A percentile compares a stretch with the other conserved stretches of the same genome.
phyloP scores from a whole-genome alignment of 2,329 filamentous ascomycete species.

The Zopfia rhizophila region DNA sequence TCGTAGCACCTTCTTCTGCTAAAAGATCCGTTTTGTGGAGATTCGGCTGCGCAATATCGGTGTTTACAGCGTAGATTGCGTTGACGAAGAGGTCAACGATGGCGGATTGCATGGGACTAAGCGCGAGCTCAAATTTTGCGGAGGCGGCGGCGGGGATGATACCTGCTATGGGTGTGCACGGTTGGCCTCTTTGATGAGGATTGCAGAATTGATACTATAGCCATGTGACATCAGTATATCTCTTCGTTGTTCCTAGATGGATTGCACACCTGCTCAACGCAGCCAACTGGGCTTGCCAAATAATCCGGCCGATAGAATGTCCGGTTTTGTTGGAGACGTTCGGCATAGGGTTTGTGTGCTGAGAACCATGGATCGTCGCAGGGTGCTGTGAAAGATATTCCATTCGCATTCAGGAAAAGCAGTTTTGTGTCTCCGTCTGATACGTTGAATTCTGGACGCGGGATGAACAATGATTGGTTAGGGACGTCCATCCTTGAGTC shows the following conservation, averaged over 20 bases:
- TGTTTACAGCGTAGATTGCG: not conserved
- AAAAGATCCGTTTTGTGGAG: constrained; percentile 2
- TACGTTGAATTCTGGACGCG: constrained; percentile 13
- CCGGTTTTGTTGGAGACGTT: not conserved
- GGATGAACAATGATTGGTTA: constrained; percentile 13
- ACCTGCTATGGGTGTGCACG: constrained; percentile 13
- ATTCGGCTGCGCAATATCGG: not conserved
- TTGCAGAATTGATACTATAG: constrained; percentile 2
- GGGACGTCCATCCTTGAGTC: constrained; percentile 8
- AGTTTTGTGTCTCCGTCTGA: constrained; percentile 13
- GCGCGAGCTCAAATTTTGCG: constrained; percentile 10
- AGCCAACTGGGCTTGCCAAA: constrained; percentile 12
- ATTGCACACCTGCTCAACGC: constrained; percentile 15
- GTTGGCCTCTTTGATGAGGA: not conserved
- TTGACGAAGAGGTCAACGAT: constrained; percentile 9
- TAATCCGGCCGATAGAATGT: constrained; percentile 7
- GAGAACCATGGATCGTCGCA: constrained; percentile 21
- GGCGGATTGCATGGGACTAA: constrained; percentile 11
- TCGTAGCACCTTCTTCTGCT: constrained; percentile 4
- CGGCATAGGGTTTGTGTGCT: constrained; percentile 10
- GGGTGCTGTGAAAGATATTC: constrained; percentile 10
- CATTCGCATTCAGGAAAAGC: constrained; percentile 9
- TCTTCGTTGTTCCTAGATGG: too few relatives aligned
- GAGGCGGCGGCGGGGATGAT: constrained; percentile 14
- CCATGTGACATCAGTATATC: too few relatives aligned